Evolutionary conservation across 179 eudicot genomes (phyloP), one percentile per base, ranked within the genome.

Genomic region (Pouteria campechiana): DNA sequence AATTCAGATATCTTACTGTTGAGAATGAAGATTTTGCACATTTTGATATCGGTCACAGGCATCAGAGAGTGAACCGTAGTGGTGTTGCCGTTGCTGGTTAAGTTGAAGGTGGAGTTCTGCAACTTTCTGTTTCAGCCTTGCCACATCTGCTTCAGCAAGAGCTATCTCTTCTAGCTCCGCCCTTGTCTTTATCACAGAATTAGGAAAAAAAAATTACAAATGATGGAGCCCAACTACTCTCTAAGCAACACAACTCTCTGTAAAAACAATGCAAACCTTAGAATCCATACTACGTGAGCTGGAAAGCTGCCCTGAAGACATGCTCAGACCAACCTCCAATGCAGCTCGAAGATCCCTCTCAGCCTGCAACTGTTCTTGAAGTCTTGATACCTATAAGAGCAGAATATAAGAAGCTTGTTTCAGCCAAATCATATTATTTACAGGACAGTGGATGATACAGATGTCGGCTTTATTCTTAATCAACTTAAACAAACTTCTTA

Each of bases 91-190:
- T 55, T 90, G 98, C 70, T 90, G 96, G 79, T 77, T 79, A 44
- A 90, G 85, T 74, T 90, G 98, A 47, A 81, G 84, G 57, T 90
- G 96, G 51, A 90, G 70, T 55, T 90, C 98, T 30, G 96, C 85
- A 44, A 90, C 96, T 66, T 86, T 90, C 69, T 90, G 98, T 77
- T 90, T 90, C 69, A 90, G 67, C 48, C 85, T 68, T 44, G 96
- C 96, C 11, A 90, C 98, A 65, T 90, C 98, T 30, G 94, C 98
- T 64, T 90, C 98, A 62, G 98, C 98, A 48, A 90, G 98, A 67
- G 98, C 94, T 67, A 90, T 90, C 74, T 90, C 98, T 67, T 90
- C 96, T 25, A 90, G 98, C 79, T 90, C 98, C 41, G 94, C 96
- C 79, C 85, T 79, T 46, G 94, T 90, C 98, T 90, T 62, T 57